Conservation (phyloP, 2,329 filamentous ascomycete genomes). For the Harringtonia aguacate region DNA sequence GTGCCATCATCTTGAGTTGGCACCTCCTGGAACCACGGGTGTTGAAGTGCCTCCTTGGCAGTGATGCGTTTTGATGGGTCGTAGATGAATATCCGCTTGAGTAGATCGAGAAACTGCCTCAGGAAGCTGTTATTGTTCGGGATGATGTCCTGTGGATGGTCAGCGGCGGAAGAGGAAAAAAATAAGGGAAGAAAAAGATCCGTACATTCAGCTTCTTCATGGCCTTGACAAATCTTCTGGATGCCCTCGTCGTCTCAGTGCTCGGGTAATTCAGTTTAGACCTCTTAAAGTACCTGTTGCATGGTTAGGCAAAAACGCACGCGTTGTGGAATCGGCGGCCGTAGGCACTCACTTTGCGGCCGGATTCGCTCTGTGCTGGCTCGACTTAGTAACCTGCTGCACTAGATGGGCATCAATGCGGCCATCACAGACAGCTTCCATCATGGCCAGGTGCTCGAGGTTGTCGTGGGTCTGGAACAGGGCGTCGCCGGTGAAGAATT, state of each 20-base stretch:
- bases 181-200: too few relatives aligned
- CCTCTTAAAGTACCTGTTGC: conserved; percentile 53
- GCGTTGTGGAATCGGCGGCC: neutral
- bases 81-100: conserved; percentile 59
- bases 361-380: conserved; percentile 45
- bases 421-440: conserved; percentile 55
- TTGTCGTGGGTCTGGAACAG: conserved; percentile 66
- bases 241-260: conserved; percentile 52
- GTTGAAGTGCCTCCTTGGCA: conserved; percentile 53
- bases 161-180: too few relatives aligned
- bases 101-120: conserved; percentile 51
- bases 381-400: conserved; percentile 44
- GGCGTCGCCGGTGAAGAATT: conserved; percentile 62
- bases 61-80: conserved; percentile 55
- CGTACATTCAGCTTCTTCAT: conserved; percentile 60
- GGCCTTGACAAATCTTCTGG: conserved; percentile 56
- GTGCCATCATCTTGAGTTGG: conserved; percentile 56
- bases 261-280: conserved; percentile 55
- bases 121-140: conserved; percentile 48
- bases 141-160: conserved; percentile 47
- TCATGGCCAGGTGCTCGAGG: conserved; percentile 64
- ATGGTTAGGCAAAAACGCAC: neutral
- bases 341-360: conserved; percentile 47
- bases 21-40: conserved; percentile 57
- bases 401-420: conserved; percentile 50